Evolutionary conservation across 805 yeast species (phyloP), one percentile per base, ranked within the genome.

Genomic region (Pichia ethanolica): DNA sequence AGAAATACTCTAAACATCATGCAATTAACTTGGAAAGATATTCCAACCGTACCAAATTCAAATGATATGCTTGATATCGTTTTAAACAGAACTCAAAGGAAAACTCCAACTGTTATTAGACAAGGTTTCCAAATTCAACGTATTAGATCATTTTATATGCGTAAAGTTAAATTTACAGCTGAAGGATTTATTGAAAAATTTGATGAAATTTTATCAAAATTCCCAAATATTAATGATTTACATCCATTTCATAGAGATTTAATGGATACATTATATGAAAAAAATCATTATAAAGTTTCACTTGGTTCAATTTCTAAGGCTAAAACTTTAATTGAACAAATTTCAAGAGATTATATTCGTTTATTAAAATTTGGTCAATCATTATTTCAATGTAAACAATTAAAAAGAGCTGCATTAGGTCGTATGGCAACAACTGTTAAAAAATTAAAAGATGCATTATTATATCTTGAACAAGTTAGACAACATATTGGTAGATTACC

Each of bases 401-500:
- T 93, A 67, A 93, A 93, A 71, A 81, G 97, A 65, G 99, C 99
- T 59, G 99, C 98, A 34, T 74, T 93, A 61, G 99, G 99, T 77
- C 86, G 99, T 72, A 93, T 93, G 99, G 99, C 99, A 49, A 93
- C 99, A 35, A 89, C 93, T 62, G 83, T 83, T 63, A 93, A 93
- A 77, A 89, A 95, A 60, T 78, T 93, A 65, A 93, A 91, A 72
- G 99, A 93, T 68, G 91, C 99, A 25, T 75, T 93, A 53, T 78
- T 81, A 44, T 93, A 93, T 72, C 75, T 93, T 67, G 99, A 93
- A 73, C 98, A 93, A 73, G 99, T 93, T 51, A 85, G 99, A 74
- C 99, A 93, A 75, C 99, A 93, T 74, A 79, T 93, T 73, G 97
- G 98, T 62, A 89, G 99, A 79, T 77, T 93, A 61, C 99, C 99